A percentile compares a stretch with the other conserved stretches of the same genome.
Evolutionary conservation across 371 early-diverging fungal species (phyloP).

Genomic region (Mucor circinelloides): DNA sequence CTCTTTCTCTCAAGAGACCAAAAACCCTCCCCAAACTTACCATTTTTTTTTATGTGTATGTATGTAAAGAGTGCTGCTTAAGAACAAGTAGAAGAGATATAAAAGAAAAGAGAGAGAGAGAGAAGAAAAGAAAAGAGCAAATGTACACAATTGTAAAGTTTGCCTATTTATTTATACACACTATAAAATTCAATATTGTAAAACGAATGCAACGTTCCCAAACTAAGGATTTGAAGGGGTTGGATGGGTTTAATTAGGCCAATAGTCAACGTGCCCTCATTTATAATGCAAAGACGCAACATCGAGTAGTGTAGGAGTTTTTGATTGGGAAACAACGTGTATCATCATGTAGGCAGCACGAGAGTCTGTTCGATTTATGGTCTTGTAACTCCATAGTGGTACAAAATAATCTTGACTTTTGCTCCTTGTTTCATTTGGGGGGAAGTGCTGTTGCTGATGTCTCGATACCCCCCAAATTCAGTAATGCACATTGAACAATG

Average conservation of each 20-base stretch:
- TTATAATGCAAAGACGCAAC: background rate
- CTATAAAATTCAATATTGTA: background rate
- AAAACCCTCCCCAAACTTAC: constrained; percentile 10
- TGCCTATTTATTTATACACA: constrained; percentile 6
- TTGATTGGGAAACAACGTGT: constrained; percentile 15
- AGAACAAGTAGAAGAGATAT: constrained; percentile 7
- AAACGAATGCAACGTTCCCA: constrained; percentile 19
- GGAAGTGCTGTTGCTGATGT: no score
- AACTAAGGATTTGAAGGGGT: constrained; percentile 19
- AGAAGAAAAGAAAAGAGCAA: constrained; percentile 10
- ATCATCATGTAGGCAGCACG: constrained; percentile 12
- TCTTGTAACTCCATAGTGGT: constrained; percentile 4
- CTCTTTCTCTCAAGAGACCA: background rate
- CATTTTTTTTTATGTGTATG: constrained; percentile 11
- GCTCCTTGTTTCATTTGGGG: no score
- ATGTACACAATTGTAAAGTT: background rate
- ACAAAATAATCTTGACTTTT: background rate
- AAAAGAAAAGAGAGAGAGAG: constrained; percentile 7
- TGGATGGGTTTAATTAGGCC: constrained; percentile 19
- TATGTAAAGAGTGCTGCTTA: background rate
- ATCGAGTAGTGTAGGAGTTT: constrained; percentile 1
- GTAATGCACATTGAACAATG: no score
- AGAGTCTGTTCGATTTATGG: constrained; percentile 20
- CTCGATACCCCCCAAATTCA: no score
- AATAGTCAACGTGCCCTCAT: constrained; percentile 21